A percentile compares a stretch with the other conserved stretches of the same genome.
phyloP scores from a whole-genome alignment of 148 eudicot species.

The Spergularia marina region DNA sequence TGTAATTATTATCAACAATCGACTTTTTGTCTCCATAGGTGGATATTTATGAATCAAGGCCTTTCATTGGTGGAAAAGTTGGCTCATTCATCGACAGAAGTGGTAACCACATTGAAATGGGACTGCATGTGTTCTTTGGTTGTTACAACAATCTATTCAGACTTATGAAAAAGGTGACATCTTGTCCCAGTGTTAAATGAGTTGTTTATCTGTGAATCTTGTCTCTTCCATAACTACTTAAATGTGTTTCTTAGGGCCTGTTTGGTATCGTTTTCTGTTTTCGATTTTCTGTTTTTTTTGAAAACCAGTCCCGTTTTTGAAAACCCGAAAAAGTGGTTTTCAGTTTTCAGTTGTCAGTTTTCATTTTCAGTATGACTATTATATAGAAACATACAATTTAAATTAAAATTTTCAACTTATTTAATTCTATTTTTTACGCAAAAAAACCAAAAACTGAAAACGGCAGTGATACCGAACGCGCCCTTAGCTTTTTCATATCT shows the following conservation, averaged over 20 bases:
- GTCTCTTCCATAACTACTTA: background rate
- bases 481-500: background rate
- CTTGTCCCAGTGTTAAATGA: conserved; percentile 2
- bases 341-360: no score
- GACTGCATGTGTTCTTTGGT: conserved; percentile 96
- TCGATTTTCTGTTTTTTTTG: no score
- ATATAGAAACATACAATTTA: no score
- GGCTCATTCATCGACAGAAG: conserved; percentile 91
- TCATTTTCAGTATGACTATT: no score
- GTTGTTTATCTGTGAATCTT: background rate
- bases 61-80: conserved; percentile 96
- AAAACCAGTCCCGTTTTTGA: no score
- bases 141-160: conserved; percentile 97
- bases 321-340: no score
- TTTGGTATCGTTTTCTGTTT: no score
- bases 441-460: no score
- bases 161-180: conserved; percentile 82
- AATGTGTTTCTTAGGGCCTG: background rate
- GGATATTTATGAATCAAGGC: conserved; percentile 93
- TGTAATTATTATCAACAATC: background rate
- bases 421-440: no score
- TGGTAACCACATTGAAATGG: conserved; percentile 98
- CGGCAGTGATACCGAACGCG: no score
- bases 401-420: no score
- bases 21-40: conserved; percentile 49